Evolutionary conservation across 306 rosid genomes (phyloP).

Genomic region (Cyclanthera cordifolia): DNA sequence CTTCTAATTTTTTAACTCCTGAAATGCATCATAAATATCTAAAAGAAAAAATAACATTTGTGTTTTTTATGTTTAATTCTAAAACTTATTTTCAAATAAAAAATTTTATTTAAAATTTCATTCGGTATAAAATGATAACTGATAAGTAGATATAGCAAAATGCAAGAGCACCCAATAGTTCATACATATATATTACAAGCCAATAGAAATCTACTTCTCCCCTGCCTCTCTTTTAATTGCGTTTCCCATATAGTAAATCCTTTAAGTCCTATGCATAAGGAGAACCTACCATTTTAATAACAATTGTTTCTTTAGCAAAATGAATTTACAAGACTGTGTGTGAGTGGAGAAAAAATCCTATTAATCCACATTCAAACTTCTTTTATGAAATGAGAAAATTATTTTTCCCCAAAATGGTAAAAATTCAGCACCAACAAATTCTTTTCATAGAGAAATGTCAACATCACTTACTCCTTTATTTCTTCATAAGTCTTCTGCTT

Average conservation of each 20-base stretch:
- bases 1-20: background rate
- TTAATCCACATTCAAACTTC: background rate
- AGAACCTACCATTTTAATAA: background rate
- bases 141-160: background rate
- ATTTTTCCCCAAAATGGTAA: background rate
- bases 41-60: background rate
- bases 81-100: too few species aligned
- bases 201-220: background rate
- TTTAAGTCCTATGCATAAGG: background rate
- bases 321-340: background rate
- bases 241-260: background rate
- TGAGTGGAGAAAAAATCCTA: background rate
- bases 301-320: background rate
- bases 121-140: too few species aligned
- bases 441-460: background rate
- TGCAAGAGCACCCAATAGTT: background rate
- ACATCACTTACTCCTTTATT: constrained; percentile 54
- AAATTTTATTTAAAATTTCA: background rate
- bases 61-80: too few species aligned
- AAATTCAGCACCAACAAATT: background rate
- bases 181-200: background rate
- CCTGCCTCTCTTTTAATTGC: background rate
- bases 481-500: constrained; percentile 86
- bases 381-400: background rate
- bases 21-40: background rate